Percentiles rank a stretch among this genome's conserved stretches.
phyloP scores from a whole-genome alignment of 306 rosid species.

The Neltuma alba region DNA sequence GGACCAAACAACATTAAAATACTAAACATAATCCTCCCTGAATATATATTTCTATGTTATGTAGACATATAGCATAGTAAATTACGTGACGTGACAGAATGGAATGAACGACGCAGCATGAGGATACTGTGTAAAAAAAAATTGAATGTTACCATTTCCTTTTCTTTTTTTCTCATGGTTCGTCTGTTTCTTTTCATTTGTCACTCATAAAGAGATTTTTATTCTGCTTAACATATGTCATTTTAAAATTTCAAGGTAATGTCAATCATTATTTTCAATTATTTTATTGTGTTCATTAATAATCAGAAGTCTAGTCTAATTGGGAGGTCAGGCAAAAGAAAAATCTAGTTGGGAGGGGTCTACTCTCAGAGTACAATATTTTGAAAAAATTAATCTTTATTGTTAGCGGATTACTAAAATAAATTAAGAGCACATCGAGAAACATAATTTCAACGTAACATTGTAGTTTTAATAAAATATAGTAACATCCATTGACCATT shows the following conservation, averaged over 20 bases:
- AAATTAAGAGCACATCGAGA: background rate
- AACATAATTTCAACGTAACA: background rate
- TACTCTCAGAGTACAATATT: no score
- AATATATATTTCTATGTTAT: background rate
- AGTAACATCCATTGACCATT: background rate
- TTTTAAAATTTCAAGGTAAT: background rate
- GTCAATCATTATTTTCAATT: background rate
- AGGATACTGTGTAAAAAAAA: no score
- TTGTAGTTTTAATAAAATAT: background rate
- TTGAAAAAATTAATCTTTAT: background rate
- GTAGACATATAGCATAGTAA: no score
- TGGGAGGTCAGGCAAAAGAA: background rate
- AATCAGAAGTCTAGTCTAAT: background rate
- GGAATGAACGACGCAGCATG: background rate
- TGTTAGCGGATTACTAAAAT: background rate
- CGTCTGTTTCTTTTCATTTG: background rate
- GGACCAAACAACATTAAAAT: background rate
- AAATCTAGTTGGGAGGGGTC: no score
- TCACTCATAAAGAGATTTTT: background rate
- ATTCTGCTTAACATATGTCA: background rate
- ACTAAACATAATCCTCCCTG: background rate
- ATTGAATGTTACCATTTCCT: background rate
- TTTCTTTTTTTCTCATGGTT: no score
- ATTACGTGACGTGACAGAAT: no score
- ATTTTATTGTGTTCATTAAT: background rate